Conservation (phyloP, 768 basidiomycete genomes). For the Boletellus emodensis region DNA sequence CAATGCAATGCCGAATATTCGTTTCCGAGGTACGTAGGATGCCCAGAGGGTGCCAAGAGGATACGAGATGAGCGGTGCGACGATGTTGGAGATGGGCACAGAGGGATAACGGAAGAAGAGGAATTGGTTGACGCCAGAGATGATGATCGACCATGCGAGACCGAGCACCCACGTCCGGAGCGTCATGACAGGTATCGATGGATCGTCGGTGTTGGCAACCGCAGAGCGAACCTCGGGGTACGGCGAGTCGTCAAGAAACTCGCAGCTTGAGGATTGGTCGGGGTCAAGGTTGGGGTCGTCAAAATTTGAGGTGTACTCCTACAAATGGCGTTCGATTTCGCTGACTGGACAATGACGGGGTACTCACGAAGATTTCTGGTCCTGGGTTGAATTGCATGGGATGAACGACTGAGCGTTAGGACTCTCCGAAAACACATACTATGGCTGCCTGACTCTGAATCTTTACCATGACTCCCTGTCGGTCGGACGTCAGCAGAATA, state of each 20-base stretch:
- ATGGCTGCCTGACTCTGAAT: slow-evolving; percentile 9
- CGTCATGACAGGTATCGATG: slow-evolving; percentile 55
- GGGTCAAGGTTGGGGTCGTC: slow-evolving; percentile 28
- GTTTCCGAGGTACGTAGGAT: slow-evolving; percentile 48
- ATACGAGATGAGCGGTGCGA: slow-evolving; percentile 68
- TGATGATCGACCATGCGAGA: slow-evolving; percentile 60
- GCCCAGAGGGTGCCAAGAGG: slow-evolving; percentile 63
- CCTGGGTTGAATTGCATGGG: slow-evolving; percentile 7
- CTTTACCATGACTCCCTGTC: slow-evolving; percentile 24
- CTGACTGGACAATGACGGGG: neutral
- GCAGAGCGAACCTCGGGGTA: slow-evolving; percentile 72
- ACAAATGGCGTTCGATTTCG: neutral
- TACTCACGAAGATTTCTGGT: slow-evolving; percentile 18
- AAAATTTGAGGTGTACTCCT: slow-evolving; percentile 8
- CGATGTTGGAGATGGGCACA: slow-evolving; percentile 57
- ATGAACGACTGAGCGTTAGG: neutral
- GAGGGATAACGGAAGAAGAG: slow-evolving; percentile 75
- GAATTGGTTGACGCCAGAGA: slow-evolving; percentile 68
- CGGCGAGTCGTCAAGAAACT: slow-evolving; percentile 58
- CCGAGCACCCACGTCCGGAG: slow-evolving; percentile 74
- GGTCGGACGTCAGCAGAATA: slow-evolving; percentile 11
- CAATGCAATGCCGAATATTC: slow-evolving; percentile 54
- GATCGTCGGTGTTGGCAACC: slow-evolving; percentile 70
- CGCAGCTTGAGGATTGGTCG: neutral
- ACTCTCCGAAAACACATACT: slow-evolving; percentile 16